Evolutionary conservation across 2,329 filamentous ascomycete species (phyloP), one percentile per base, ranked within the genome.

Genomic region (Teratosphaeria destructans): DNA sequence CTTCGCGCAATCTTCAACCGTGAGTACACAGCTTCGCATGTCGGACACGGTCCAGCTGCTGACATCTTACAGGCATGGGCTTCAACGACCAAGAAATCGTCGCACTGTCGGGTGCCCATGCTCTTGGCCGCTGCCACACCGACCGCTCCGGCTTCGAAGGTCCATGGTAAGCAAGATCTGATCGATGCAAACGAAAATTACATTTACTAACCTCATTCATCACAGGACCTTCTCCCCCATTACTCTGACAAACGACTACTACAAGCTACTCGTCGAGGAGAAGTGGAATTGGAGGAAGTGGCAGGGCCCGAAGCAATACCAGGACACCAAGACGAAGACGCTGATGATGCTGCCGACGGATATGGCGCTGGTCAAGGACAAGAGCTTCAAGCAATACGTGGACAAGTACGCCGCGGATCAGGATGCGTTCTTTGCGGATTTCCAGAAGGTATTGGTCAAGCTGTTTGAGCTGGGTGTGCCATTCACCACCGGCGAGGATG

Each of bases 291-390:
- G 84, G 81, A 87, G 84, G 78, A 93, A 92, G 82, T 95, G 90
- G 93, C 85, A 92, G 69, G 93, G 94, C 32, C 91, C 91, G 66
- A 85, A 86, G 77, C 92, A 95, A 82, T 93, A 87, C 73, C 86
- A 95, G 78, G 92, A 97, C 78, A 88, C 89, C 79, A 84, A 81
- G 71, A 90, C 87, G 70, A 92, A 95, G 83, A 82, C 82, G 52
- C 79, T 97, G 69, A 97, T 99, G 94, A 97, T 99, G 93, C 80
- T 99, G 75, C 94, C 94, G 57, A 88, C 90, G 65, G 93, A 99
- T 72, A 85, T 95, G 77, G 88, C 87, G 59, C 81, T 97, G 59
- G 78, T 95, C 71, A 84, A 92, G 78, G 93, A 97, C 78, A 93
- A 93, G 83, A 81, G 80, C 66, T 95, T 97, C 82, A 85, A 83